phyloP scores from a whole-genome alignment of 768 basidiomycete species.

The Amanita inopinata region DNA sequence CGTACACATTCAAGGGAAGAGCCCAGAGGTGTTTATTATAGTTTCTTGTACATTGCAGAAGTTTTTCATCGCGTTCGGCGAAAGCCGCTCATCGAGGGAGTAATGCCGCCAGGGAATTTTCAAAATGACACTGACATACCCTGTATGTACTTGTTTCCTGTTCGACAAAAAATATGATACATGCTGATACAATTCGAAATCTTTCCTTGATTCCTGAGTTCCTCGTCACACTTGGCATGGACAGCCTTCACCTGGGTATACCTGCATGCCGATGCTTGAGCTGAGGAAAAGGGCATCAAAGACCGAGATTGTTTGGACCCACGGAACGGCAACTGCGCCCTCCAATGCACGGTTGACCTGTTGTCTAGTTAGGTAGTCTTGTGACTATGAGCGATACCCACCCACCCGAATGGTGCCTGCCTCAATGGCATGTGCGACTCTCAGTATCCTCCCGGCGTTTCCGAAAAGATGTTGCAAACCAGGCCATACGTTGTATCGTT shows the following conservation, averaged over 20 bases:
- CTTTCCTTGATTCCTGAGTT: no score
- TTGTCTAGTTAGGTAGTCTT: neutral
- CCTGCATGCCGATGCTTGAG: neutral
- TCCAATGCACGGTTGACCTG: conserved; percentile 16
- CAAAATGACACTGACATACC: no score
- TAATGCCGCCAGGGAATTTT: no score
- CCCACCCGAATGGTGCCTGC: conserved; percentile 55
- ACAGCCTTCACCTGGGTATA: neutral
- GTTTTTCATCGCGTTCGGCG: no score
- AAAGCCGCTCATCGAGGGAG: no score
- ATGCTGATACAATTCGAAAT: no score
- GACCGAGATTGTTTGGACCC: conserved; percentile 16
- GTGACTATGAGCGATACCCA: neutral
- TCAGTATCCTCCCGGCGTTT: conserved; percentile 33
- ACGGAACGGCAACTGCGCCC: conserved; percentile 14
- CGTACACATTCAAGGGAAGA: no score
- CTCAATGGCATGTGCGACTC: conserved; percentile 45
- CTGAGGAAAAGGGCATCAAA: neutral
- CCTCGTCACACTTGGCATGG: neutral
- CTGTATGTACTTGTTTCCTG: no score
- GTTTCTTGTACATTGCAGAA: no score
- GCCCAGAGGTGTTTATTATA: no score
- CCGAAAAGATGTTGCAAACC: conserved; percentile 59
- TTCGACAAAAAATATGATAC: no score
- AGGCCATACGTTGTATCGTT: conserved; percentile 66